These are phyloP conservation scores for Senna siamea DNA, from an alignment of 306 rosid species.

Conservation along the genomic window DNA sequence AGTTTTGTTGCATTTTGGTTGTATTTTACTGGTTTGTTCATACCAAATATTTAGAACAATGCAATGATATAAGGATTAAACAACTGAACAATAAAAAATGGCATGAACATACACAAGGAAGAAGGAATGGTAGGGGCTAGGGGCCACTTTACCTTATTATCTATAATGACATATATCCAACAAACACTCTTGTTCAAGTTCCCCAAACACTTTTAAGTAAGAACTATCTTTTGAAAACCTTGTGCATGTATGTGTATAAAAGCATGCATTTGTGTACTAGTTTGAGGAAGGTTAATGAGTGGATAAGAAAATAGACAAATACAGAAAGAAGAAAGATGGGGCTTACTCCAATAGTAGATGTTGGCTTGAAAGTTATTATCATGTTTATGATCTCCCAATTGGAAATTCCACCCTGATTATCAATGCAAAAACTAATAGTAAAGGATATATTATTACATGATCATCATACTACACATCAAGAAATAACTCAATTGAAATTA, in stretches of 20 bases:
- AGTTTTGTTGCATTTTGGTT: too few species aligned
- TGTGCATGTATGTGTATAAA: not conserved
- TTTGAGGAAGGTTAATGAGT: conserved; percentile 2
- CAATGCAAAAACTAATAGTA: conserved; percentile 39
- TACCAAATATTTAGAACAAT: conserved; percentile 9
- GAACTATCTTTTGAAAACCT: not conserved
- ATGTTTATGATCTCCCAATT: conserved; percentile 93
- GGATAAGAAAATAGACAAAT: not conserved
- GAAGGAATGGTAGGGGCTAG: not conserved
- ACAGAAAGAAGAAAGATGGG: conserved; percentile 24
- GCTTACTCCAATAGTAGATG: conserved; percentile 90
- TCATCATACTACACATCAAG: conserved; percentile 22
- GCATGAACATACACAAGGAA: conserved; percentile 32
- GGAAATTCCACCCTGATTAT: conserved; percentile 88
- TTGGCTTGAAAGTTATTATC: conserved; percentile 98
- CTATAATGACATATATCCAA: not conserved
- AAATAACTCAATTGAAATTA: conserved; percentile 34
- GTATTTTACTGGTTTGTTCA: too few species aligned
- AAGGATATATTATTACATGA: conserved; percentile 25
- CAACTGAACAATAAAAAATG: conserved; percentile 22
- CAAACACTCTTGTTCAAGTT: not conserved
- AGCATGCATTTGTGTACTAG: not conserved
- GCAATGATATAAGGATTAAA: conserved; percentile 8
- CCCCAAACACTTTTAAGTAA: not conserved
- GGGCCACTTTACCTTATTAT: not conserved